Evolutionary conservation across 208 protist species (phyloP).

Genomic region (Crithidia brevicula): DNA sequence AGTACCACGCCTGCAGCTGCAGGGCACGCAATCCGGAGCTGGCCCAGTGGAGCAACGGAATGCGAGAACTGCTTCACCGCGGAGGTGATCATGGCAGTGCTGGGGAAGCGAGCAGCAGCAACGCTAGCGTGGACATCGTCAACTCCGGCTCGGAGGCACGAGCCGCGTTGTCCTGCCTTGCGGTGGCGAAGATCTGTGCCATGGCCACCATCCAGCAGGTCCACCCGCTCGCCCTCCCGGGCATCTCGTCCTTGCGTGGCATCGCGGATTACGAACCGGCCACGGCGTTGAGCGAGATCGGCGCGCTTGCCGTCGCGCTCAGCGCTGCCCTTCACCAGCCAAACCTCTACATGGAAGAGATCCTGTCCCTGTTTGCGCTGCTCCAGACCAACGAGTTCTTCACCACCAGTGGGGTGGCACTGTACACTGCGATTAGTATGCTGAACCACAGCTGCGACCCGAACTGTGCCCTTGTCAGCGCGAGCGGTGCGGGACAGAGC

Average conservation of each 20-base stretch:
- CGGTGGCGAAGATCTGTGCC: constrained; percentile 77
- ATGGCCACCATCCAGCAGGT: constrained; percentile 79
- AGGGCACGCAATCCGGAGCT: constrained; percentile 54
- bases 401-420: constrained; percentile 45
- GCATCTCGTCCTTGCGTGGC: constrained; percentile 58
- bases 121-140: neutral
- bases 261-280: constrained; percentile 72
- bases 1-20: constrained; percentile 84
- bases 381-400: constrained; percentile 90
- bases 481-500: constrained; percentile 4
- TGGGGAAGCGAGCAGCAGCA: neutral
- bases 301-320: constrained; percentile 70
- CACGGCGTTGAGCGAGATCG: constrained; percentile 80
- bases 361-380: constrained; percentile 85
- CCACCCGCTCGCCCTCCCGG: constrained; percentile 72
- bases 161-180: constrained; percentile 70
- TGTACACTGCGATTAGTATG: constrained; percentile 75
- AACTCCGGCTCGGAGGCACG: constrained; percentile 48
- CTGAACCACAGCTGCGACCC: constrained; percentile 91
- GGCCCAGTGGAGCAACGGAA: constrained; percentile 54
- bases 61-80: constrained; percentile 48
- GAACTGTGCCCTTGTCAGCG: constrained; percentile 70
- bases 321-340: constrained; percentile 64
- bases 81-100: constrained; percentile 2
- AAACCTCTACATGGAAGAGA: constrained; percentile 87